Percentiles rank a stretch among this genome's conserved stretches.
Conservation (phyloP, 495 filamentous ascomycete species). For the Acidomyces sp. region DNA sequence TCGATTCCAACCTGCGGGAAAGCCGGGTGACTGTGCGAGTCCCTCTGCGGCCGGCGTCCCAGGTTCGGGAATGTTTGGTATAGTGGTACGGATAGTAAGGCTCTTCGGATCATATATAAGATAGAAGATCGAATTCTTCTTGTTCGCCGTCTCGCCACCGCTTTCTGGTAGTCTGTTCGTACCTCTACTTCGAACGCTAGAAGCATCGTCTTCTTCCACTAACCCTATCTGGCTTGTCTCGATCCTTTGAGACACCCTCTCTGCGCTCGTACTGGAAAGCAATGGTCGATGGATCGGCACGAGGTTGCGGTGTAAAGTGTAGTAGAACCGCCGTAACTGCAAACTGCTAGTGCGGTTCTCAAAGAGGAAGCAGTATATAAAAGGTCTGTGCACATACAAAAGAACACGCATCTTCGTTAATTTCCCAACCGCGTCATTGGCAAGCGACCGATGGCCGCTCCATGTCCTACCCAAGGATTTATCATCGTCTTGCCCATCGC, state of each 20-base stretch:
- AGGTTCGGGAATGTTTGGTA: slow-evolving; percentile 79
- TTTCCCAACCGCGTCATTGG: slow-evolving; percentile 1
- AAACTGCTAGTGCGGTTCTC: slow-evolving; percentile 53
- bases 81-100: slow-evolving; percentile 65
- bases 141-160: slow-evolving; percentile 23
- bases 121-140: slow-evolving; percentile 54
- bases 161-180: slow-evolving; percentile 41
- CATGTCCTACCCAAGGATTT: background rate
- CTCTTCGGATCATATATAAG: slow-evolving; percentile 71
- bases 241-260: slow-evolving; percentile 38
- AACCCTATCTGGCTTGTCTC: slow-evolving; percentile 11
- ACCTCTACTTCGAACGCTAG: slow-evolving; percentile 32
- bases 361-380: slow-evolving; percentile 87
- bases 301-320: slow-evolving; percentile 69
- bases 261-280: slow-evolving; percentile 48
- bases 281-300: slow-evolving; percentile 62
- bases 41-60: slow-evolving; percentile 22
- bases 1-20: slow-evolving; percentile 47
- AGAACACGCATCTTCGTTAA: slow-evolving; percentile 51
- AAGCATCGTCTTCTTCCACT: slow-evolving; percentile 15
- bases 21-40: slow-evolving; percentile 1
- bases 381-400: slow-evolving; percentile 66
- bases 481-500: too few relatives aligned
- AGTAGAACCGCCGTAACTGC: slow-evolving; percentile 57
- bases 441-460: background rate